Evolutionary conservation across 179 eudicot species (phyloP), one percentile per base, ranked within the genome.

Genomic region (Gypsophila paniculata): DNA sequence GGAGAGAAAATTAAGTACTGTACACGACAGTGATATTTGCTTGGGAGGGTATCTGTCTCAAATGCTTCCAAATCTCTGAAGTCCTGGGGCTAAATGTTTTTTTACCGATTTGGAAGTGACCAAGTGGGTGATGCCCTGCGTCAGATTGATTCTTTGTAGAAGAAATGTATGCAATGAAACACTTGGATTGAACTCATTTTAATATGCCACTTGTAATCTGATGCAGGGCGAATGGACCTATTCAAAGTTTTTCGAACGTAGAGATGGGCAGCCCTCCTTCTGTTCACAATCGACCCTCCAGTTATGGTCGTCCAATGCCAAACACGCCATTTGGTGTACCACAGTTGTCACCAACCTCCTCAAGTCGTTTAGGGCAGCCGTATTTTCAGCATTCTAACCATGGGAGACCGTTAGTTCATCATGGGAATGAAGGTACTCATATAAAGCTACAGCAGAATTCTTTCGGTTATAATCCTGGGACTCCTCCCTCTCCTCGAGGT

Each of bases 331-430:
- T 73, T 76, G 77, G 77, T 34, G 61, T 79, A 71, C 82, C 86
- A 15, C 90, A 88, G 38, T 53, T 76, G 39, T 77, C 86, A 25
- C 91, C 85, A 63, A 86, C 74, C 70, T 85, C 96, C 72, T 84
- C 84, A 25, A 90, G 91, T 68, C 91, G 89, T 66, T 80, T 91
- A 68, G 93, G 96, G 22, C 96, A 90, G 77, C 89, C 79, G 15
- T 80, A 86, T 69, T 38, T 73, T 72, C 95, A 87, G 70, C 91
- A 83, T 61, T 69, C 80, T 39, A 81, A 78, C 78, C 86, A 82
- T 64, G 88, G 87, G 65, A 83, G 89, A 78, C 73, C 96, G 25
- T 71, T 82, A 29, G 78, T 65, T 70, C 71, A 55, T 53, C 85
- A 83, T 74, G 88, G 82, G 48, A 78, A 72, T 74, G 96, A 93